phyloP scores from a whole-genome alignment of 495 filamentous ascomycete species.

The Physcia stellaris region DNA sequence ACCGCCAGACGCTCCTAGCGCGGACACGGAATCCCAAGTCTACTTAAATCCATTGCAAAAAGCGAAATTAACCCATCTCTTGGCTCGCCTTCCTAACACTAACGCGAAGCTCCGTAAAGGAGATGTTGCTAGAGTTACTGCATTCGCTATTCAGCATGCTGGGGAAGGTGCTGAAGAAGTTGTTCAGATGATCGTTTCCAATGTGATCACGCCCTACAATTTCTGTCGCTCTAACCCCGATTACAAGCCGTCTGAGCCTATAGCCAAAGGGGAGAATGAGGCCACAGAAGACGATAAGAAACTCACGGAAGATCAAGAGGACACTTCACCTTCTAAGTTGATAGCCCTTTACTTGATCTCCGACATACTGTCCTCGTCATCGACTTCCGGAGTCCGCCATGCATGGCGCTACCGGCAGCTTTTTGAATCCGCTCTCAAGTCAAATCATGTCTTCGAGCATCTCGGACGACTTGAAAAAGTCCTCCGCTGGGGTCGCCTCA shows the following conservation, averaged over 20 bases:
- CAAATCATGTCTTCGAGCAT: conserved; percentile 62
- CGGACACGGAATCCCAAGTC: conserved; percentile 42
- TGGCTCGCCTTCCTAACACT: conserved; percentile 66
- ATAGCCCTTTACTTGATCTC: conserved; percentile 77
- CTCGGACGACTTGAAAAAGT: conserved; percentile 67
- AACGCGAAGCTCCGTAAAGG: conserved; percentile 65
- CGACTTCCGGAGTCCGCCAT: conserved; percentile 69
- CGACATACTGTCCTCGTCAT: conserved; percentile 77
- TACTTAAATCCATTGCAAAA: conserved; percentile 79
- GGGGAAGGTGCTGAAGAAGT: conserved; percentile 73
- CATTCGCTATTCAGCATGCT: conserved; percentile 83
- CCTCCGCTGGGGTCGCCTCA: conserved; percentile 67
- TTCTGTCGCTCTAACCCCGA: conserved; percentile 47
- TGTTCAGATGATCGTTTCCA: conserved; percentile 71
- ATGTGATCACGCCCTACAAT: conserved; percentile 57
- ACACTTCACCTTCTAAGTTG: conserved; percentile 60
- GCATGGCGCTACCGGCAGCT: conserved; percentile 84
- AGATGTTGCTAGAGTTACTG: conserved; percentile 73
- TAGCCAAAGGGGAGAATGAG: conserved; percentile 21
- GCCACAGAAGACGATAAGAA: conserved; percentile 15
- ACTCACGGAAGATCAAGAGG: conserved; percentile 33
- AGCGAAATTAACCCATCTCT: conserved; percentile 65
- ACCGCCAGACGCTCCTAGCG: conserved; percentile 26
- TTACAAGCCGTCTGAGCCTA: conserved; percentile 11
- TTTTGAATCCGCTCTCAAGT: conserved; percentile 62